phyloP scores from a whole-genome alignment of 495 filamentous ascomycete species.

The Lindgomyces ingoldianus region DNA sequence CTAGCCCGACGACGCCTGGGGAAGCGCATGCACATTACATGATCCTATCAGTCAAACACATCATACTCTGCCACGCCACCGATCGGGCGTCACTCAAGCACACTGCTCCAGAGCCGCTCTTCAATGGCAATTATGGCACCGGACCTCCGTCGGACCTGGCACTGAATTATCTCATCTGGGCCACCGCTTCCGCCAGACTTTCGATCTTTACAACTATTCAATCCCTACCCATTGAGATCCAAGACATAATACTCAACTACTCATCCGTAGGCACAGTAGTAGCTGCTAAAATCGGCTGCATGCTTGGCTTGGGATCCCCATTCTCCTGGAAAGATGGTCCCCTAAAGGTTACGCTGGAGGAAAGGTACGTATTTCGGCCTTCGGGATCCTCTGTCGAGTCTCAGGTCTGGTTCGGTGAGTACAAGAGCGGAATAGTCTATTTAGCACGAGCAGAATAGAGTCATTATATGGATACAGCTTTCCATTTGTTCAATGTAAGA shows the following conservation, averaged over 20 bases:
- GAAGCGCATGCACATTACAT: conserved; percentile 25
- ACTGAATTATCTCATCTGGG: conserved; percentile 27
- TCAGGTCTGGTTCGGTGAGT: conserved; percentile 25
- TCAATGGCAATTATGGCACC: conserved; percentile 19
- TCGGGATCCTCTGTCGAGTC: conserved; percentile 23
- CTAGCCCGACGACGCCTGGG: conserved; percentile 13
- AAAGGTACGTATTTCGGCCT: conserved; percentile 19
- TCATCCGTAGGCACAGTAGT: conserved; percentile 17
- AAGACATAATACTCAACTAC: conserved; percentile 26
- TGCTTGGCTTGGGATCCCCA: conserved; percentile 28
- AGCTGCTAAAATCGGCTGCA: conserved; percentile 25
- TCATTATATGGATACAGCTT: conserved; percentile 18
- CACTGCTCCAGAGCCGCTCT: conserved; percentile 28
- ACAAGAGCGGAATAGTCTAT: conserved; percentile 27
- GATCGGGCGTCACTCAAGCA: conserved; percentile 10
- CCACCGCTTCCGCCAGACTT: conserved; percentile 25
- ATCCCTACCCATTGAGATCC: conserved; percentile 24
- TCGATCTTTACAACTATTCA: conserved; percentile 24
- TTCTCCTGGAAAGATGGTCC: conserved; percentile 27
- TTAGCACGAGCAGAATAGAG: conserved; percentile 21
- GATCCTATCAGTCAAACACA: conserved; percentile 24
- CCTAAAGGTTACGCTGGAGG: conserved; percentile 19
- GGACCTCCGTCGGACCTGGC: conserved; percentile 23
- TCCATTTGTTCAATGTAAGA: conserved; percentile 15
- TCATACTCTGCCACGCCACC: conserved; percentile 23